A percentile compares a stretch with the other conserved stretches of the same genome.
Evolutionary conservation across 192 early-diverging fungal species (phyloP).

Genomic region (Entomortierella lignicola): DNA sequence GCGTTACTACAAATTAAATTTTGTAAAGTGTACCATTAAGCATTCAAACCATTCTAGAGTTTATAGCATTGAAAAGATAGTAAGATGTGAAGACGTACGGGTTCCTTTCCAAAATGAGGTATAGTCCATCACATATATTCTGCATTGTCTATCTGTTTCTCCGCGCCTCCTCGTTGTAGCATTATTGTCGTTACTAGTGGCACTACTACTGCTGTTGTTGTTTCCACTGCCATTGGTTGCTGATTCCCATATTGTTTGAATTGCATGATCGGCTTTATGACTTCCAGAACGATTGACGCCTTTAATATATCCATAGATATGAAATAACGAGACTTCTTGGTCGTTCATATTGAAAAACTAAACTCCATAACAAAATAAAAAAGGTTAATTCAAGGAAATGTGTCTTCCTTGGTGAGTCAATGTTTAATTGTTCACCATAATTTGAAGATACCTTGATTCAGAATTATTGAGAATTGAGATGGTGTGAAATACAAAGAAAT

Average conservation of each 20-base stretch:
- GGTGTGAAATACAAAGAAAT: neutral
- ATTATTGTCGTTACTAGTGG: neutral
- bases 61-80: too few species aligned
- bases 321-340: conserved; percentile 33
- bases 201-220: too few species aligned
- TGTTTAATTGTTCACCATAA: too few species aligned
- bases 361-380: neutral
- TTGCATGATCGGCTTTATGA: conserved; percentile 33
- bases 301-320: conserved; percentile 23
- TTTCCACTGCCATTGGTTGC: too few species aligned
- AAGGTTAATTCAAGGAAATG: neutral
- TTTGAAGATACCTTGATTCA: neutral
- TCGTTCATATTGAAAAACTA: neutral
- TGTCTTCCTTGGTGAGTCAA: too few species aligned
- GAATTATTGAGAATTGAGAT: neutral
- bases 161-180: neutral
- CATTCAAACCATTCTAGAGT: too few species aligned
- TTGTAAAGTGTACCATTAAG: too few species aligned
- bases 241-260: conserved; percentile 45
- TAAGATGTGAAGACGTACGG: conserved; percentile 4
- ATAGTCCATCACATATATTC: conserved; percentile 39
- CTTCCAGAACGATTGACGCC: neutral
- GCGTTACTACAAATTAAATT: conserved; percentile 37
- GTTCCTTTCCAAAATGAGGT: conserved; percentile 41
- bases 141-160: conserved; percentile 21